phyloP scores from a whole-genome alignment of 352 stramenopile genomes.

The Peronosclerospora sorghi region DNA sequence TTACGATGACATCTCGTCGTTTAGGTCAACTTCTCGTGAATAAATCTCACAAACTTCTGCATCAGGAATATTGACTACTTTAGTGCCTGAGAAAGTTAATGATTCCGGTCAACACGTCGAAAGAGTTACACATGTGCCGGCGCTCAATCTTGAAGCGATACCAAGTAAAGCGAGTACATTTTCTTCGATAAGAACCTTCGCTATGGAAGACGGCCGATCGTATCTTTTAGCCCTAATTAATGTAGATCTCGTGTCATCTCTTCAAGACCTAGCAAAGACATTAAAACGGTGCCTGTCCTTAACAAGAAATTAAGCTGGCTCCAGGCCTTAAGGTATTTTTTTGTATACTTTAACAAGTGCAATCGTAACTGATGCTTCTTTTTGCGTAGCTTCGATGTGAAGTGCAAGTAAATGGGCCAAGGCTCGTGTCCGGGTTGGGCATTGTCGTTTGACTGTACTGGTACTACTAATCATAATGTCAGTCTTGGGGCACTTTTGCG shows the following conservation, averaged over 20 bases:
- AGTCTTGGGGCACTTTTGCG: conserved; percentile 33
- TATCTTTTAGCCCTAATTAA: conserved; percentile 46
- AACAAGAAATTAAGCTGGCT: conserved; percentile 47
- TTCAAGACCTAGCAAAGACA: conserved; percentile 30
- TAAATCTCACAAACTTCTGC: not conserved
- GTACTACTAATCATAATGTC: conserved; percentile 27
- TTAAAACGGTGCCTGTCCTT: conserved; percentile 29
- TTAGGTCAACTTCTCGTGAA: conserved; percentile 6
- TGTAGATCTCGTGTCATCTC: conserved; percentile 44
- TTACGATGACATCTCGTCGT: conserved; percentile 1
- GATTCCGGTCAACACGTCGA: not conserved
- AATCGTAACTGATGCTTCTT: conserved; percentile 3
- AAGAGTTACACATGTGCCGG: not conserved
- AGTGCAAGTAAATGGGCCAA: conserved; percentile 7
- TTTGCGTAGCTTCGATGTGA: conserved; percentile 39
- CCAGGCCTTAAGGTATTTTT: conserved; percentile 36
- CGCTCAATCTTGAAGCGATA: not conserved
- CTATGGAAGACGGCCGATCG: conserved; percentile 21
- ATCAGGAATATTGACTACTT: not conserved
- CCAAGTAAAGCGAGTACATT: conserved; percentile 1
- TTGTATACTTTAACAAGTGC: not conserved
- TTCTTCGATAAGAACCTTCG: conserved; percentile 9
- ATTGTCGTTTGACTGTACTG: conserved; percentile 28
- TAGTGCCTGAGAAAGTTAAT: not conserved
- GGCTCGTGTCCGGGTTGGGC: conserved; percentile 27